Percentiles rank a stretch among this genome's conserved stretches.
These are phyloP conservation scores for Solanum arcanum DNA, from an alignment of 257 asterid genomes.

Conservation along the genomic window DNA sequence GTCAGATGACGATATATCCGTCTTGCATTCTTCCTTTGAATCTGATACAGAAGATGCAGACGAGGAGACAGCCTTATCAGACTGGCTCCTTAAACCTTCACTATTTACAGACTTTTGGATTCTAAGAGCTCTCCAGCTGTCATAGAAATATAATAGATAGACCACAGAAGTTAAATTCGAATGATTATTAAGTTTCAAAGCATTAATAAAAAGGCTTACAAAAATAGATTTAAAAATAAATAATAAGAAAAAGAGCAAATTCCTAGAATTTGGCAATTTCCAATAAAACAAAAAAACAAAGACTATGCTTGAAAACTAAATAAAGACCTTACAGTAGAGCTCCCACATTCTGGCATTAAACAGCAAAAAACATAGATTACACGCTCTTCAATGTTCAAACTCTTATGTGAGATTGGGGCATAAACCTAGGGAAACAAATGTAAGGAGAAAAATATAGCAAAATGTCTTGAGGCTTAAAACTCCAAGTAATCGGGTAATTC, in stretches of 20 bases:
- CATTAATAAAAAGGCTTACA: neutral
- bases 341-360: constrained; percentile 49
- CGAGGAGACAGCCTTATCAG: constrained; percentile 11
- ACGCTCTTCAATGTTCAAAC: constrained; percentile 43
- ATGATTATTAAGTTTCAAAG: neutral
- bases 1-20: constrained; percentile 41
- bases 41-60: constrained; percentile 24
- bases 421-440: constrained; percentile 37
- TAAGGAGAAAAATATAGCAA: neutral
- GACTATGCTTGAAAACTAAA: neutral
- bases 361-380: constrained; percentile 62
- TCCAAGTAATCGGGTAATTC: neutral
- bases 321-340: constrained; percentile 40
- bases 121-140: constrained; percentile 78
- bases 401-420: constrained; percentile 58
- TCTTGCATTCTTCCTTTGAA: constrained; percentile 28
- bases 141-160: neutral
- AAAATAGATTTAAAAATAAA: too few relatives aligned
- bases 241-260: too few relatives aligned
- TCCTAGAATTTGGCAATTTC: too few relatives aligned
- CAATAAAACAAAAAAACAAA: neutral
- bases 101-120: constrained; percentile 45
- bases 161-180: neutral
- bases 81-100: constrained; percentile 5
- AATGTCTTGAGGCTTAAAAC: neutral